Base-by-base conservation (phyloP, 169 alveolate species). In the Cryptosporidium canis region DNA sequence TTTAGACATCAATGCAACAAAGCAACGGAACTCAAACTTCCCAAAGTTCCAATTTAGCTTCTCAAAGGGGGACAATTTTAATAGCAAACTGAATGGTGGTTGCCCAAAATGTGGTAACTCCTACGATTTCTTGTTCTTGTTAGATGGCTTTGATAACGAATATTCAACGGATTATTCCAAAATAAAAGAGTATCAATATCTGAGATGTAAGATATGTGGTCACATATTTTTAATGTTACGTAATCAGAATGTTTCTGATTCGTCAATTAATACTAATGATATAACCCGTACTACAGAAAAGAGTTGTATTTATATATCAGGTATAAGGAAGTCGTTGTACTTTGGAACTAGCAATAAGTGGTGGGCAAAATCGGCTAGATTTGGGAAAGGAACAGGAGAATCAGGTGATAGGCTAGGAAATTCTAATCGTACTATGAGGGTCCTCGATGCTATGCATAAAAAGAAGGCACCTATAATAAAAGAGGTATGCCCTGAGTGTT, bases 401-500 rank as follows among this genome's bases (percentile, higher is more conserved):
- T 35, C 14, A 21, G 37, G 21, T n/a, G 11, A 24, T 1, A 77
- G 58, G 61, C 6, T n/a, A 2, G 18, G 16, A 7, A 55, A 58
- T 3, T 77, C 87, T 1, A 61, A 77, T 53, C 12, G 41, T 58
- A n/a, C 41, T 3, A 37, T 85, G 8, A 83, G 92, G 55, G 65
- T 83, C 3, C 83, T 91, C 29, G 83, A 85, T 82, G 90, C 93
- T 27, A 71, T 90, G 82, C 84, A 72, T n/a, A 84, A 90, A 16
- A 67, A 66, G 43, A 85, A 85, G 68, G 92, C 91, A 4, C 84
- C 90, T 3, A 65, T 55, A 29, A 83, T 85, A 83, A 63, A 94
- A 66, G 94, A 94, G 85, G 67, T 87, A 39, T 94, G 97, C 48
- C 93, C 93, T 21, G 93, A 94, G 67, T 94, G 97, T 83, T 96